Conservation (phyloP, 2,329 filamentous ascomycete species). For the Cytospora chrysosperma region DNA sequence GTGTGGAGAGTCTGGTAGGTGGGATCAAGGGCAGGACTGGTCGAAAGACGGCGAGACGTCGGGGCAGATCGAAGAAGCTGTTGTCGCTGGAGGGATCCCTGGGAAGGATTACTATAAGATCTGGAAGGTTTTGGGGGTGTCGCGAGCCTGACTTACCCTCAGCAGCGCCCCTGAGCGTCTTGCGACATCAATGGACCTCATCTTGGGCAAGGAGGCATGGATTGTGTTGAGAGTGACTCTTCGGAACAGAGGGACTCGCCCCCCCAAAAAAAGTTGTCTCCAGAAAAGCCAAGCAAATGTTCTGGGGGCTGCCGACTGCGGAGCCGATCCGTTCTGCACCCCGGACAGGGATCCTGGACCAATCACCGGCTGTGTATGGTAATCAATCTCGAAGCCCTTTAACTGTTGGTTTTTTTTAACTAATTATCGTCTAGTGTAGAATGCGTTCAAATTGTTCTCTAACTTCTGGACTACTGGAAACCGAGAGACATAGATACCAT, state of each 20-base stretch:
- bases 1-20: constrained; percentile 80
- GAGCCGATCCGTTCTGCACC: constrained; percentile 13
- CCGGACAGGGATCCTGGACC: constrained; percentile 11
- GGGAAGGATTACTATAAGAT: background rate
- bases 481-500: background rate
- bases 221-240: constrained; percentile 16
- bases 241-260: background rate
- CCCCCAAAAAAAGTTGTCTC: constrained; percentile 12
- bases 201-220: constrained; percentile 29
- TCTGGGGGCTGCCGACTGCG: constrained; percentile 21
- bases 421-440: background rate
- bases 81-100: constrained; percentile 39
- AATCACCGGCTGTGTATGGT: constrained; percentile 17
- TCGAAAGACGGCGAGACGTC: constrained; percentile 35
- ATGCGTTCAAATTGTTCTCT: background rate
- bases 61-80: constrained; percentile 34
- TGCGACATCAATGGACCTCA: constrained; percentile 53
- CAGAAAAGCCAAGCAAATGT: constrained; percentile 14
- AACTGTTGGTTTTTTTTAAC: no score
- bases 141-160: constrained; percentile 37
- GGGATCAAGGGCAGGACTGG: constrained; percentile 52
- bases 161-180: constrained; percentile 48
- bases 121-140: background rate
- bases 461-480: background rate
- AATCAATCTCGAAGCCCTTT: background rate